A percentile compares a stretch with the other conserved stretches of the same genome.
These are phyloP conservation scores for Erodium chrysanthum DNA, from an alignment of 441 rosid genomes.

Conservation along the genomic window DNA sequence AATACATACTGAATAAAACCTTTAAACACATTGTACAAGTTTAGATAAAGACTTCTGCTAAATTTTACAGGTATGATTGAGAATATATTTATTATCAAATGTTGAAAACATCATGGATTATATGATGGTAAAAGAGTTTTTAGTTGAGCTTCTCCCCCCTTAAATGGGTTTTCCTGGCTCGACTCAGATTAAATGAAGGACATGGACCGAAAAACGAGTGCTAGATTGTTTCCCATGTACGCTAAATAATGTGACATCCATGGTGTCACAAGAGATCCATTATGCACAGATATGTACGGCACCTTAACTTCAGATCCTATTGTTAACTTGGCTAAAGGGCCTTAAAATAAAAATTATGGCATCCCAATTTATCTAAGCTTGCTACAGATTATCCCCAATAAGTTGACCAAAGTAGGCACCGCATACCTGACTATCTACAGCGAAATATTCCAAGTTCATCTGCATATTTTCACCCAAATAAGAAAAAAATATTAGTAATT, in stretches of 20 bases:
- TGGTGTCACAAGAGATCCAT: background rate
- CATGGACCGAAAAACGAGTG: background rate
- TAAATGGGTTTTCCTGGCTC: background rate
- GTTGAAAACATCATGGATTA: background rate
- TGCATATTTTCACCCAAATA: constrained; percentile 36
- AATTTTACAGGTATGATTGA: background rate
- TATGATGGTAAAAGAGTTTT: background rate
- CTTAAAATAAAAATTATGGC: constrained; percentile 1
- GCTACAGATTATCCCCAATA: constrained; percentile 6
- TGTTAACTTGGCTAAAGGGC: background rate
- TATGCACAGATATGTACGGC: background rate
- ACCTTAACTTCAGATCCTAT: background rate
- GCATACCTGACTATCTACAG: constrained; percentile 63
- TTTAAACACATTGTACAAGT: background rate
- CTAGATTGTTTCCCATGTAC: background rate
- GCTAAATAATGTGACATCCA: background rate
- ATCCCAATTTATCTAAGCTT: background rate
- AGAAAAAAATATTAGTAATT: constrained; percentile 17
- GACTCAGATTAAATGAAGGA: background rate
- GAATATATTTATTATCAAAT: background rate
- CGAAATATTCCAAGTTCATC: constrained; percentile 98
- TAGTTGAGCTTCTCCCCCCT: background rate
- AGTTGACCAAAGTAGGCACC: constrained; percentile 7
- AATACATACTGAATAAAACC: background rate
- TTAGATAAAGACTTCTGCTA: background rate